Conservation (phyloP, 495 filamentous ascomycete species). For the Trichoderma reesei region DNA sequence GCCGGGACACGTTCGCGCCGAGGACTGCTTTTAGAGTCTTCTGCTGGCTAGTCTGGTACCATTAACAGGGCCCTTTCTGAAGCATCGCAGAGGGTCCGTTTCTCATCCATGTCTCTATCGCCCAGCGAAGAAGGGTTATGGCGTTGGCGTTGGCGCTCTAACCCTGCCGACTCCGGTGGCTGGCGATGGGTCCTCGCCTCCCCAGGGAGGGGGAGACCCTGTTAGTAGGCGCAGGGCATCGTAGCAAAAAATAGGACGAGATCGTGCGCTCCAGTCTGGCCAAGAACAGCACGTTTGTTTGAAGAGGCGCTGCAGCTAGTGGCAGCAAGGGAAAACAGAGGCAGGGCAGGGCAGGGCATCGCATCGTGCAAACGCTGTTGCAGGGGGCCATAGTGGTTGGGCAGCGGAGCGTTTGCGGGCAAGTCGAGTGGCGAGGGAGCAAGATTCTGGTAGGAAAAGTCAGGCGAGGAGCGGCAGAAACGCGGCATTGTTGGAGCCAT, state of each 20-base stretch:
- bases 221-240: background rate
- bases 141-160: background rate
- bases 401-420: slow-evolving; percentile 6
- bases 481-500: background rate
- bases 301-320: slow-evolving; percentile 3
- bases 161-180: background rate
- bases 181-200: background rate
- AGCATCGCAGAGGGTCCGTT: background rate
- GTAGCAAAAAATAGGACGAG: background rate
- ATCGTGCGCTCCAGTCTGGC: background rate
- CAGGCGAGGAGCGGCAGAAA: background rate
- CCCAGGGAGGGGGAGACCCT: background rate
- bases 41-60: background rate
- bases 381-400: background rate
- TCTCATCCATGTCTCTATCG: background rate
- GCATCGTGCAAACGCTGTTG: background rate
- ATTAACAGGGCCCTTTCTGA: background rate
- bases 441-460: background rate
- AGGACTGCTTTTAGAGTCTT: background rate
- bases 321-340: background rate
- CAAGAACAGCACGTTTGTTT: background rate
- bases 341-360: background rate
- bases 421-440: background rate
- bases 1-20: slow-evolving; percentile 1
- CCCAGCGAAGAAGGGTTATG: background rate